Conservation (phyloP, 2,329 filamentous ascomycete genomes). For the Penicillium sp. region DNA sequence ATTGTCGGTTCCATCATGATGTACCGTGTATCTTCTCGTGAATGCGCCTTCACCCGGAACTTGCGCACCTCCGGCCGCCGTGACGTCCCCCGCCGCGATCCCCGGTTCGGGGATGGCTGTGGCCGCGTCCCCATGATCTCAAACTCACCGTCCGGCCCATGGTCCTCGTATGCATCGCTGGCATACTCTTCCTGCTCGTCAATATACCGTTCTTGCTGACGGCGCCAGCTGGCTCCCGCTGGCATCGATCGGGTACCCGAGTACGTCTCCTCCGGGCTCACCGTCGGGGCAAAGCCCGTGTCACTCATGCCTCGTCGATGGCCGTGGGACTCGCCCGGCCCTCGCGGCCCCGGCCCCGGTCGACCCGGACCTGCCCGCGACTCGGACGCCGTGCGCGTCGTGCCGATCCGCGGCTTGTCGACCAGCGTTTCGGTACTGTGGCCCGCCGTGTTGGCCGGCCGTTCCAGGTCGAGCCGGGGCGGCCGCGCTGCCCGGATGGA, state of each 20-base stretch:
- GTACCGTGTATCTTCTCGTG: slow-evolving; percentile 75
- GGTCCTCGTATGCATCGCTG: slow-evolving; percentile 61
- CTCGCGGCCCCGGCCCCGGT: too few species aligned
- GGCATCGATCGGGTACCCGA: slow-evolving; percentile 44
- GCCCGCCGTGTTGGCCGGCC: slow-evolving; percentile 21
- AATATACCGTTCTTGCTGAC: slow-evolving; percentile 54
- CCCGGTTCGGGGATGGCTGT: too few species aligned
- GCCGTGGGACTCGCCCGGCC: too few species aligned
- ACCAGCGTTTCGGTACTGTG: too few species aligned
- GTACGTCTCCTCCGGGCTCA: too few species aligned
- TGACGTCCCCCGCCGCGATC: too few species aligned
- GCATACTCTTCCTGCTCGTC: slow-evolving; percentile 71
- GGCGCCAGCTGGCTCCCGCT: slow-evolving; percentile 35
- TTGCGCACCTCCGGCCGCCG: slow-evolving; percentile 55
- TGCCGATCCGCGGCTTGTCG: slow-evolving; percentile 39
- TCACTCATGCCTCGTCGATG: too few species aligned
- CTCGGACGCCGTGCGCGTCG: slow-evolving; percentile 45
- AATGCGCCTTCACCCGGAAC: slow-evolving; percentile 85
- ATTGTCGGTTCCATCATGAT: slow-evolving; percentile 70
- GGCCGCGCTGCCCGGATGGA: slow-evolving; percentile 43
- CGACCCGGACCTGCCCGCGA: slow-evolving; percentile 40
- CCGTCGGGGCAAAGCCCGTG: too few species aligned
- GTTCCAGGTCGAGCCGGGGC: slow-evolving; percentile 38
- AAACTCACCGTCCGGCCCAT: slow-evolving; percentile 70
- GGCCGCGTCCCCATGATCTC: slow-evolving; percentile 61